Evolutionary conservation across 495 filamentous ascomycete species (phyloP), one percentile per base, ranked within the genome.

Genomic region (Hypoxylon cercidicola): DNA sequence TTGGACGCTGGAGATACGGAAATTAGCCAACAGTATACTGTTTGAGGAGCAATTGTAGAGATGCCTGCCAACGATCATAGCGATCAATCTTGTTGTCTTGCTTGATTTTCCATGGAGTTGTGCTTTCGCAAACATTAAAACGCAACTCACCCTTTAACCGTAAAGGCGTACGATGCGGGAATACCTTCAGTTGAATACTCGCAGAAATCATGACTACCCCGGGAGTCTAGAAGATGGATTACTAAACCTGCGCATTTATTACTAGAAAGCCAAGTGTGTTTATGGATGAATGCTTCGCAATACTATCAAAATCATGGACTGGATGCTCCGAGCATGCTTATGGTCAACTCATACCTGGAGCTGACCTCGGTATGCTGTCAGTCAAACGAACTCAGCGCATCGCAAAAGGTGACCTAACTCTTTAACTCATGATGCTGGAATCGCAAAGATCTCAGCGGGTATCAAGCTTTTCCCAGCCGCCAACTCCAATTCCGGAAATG

Each of bases 381-480:
- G 13, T 18, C 3, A 19, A 43, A 43, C 47, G 13, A 52, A 30
- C n/a, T 43, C n/a, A 23, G 32, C 34, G 32, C 21, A 50, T 35
- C 35, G 21, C 16, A 15, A 6, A 21, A 37, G 28, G 51, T 1
- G 16, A 25, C 7, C 37, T 40, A 10, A 28, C 19, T 34, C 37
- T 41, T 23, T 12, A 10, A 40, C 16, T 18, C 21, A 1, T 18
- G 41, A 55, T 50, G 35, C 51, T 20, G 19, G 4, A 18, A 46
- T 21, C 47, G 41, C 35, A 28, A 57, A 54, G 53, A 16, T 28
- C 64, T 59, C 66, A 35, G 44, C 56, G 68, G 70, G 70, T 73
- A 73, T 73, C 68, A 44, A 60, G 52, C 49, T 66, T 71, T 73
- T 69, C 37, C 30, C 18, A 61, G 19, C 46, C 59, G 35, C 45